A percentile compares a stretch with the other conserved stretches of the same genome.
Conservation (phyloP, 257 asterid genomes). For the Solanum appendiculatum region DNA sequence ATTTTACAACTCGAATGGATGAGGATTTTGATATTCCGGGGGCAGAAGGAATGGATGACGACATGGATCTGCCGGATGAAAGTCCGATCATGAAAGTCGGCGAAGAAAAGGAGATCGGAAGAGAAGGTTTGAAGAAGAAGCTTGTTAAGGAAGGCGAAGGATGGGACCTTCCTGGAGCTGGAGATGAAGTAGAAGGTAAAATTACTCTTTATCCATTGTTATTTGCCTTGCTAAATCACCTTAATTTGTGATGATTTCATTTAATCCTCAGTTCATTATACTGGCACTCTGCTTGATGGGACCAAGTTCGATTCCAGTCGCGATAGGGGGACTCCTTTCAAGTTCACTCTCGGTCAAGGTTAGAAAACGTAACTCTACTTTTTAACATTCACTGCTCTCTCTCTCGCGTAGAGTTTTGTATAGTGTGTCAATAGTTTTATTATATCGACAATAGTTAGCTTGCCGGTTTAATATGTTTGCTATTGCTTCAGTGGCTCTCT, state of each 20-base stretch:
- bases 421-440: background rate
- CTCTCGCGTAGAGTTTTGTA: background rate
- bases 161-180: conserved; percentile 59
- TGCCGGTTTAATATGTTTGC: background rate
- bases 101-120: conserved; percentile 62
- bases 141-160: conserved; percentile 59
- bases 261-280: conserved; percentile 42
- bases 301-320: conserved; percentile 70
- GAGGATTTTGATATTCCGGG: conserved; percentile 56
- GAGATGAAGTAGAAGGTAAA: conserved; percentile 55
- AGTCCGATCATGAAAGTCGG: conserved; percentile 48
- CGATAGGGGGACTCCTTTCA: conserved; percentile 44
- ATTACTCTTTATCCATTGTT: background rate
- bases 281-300: conserved; percentile 62
- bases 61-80: conserved; percentile 47
- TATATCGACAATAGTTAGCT: background rate
- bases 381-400: background rate
- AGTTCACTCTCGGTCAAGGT: conserved; percentile 74
- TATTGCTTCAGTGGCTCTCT: background rate
- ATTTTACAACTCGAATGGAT: conserved; percentile 19
- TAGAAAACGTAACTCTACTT: background rate
- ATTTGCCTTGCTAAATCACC: background rate
- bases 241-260: background rate
- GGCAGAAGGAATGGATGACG: conserved; percentile 40
- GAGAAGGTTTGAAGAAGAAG: conserved; percentile 57